Conservation (phyloP, 805 yeast genomes). For the Komagataella phaffii region DNA sequence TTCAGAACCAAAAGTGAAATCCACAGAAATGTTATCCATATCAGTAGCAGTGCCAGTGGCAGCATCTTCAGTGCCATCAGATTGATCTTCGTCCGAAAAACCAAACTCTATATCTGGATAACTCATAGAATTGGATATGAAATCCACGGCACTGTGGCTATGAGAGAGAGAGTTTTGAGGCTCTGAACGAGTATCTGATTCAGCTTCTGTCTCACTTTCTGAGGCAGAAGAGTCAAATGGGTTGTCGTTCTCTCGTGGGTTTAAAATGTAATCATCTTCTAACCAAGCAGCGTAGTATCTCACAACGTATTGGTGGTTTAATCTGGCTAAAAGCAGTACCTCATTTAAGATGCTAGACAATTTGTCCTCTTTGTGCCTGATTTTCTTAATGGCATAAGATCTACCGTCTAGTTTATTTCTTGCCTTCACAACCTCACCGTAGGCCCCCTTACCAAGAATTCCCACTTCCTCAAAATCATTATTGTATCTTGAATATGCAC, state of each 20-base stretch:
- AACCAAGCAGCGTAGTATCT: slow-evolving; percentile 97
- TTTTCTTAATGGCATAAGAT: slow-evolving; percentile 87
- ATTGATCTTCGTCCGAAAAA: slow-evolving; percentile 14
- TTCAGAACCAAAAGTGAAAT: slow-evolving; percentile 3
- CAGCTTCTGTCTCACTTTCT: neutral
- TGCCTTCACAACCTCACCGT: slow-evolving; percentile 97
- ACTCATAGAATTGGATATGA: slow-evolving; percentile 48
- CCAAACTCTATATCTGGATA: slow-evolving; percentile 45
- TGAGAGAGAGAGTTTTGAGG: slow-evolving; percentile 7
- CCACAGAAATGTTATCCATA: slow-evolving; percentile 8
- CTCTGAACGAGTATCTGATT: neutral
- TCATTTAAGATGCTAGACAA: slow-evolving; percentile 77
- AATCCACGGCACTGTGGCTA: slow-evolving; percentile 38
- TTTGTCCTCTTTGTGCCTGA: slow-evolving; percentile 69
- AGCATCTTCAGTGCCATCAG: slow-evolving; percentile 11
- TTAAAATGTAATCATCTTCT: slow-evolving; percentile 42
- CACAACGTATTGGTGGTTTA: slow-evolving; percentile 92
- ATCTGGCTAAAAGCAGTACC: slow-evolving; percentile 80
- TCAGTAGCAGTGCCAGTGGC: slow-evolving; percentile 13
- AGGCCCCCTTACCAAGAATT: slow-evolving; percentile 85
- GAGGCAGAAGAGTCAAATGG: slow-evolving; percentile 3
- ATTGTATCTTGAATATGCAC: slow-evolving; percentile 55
- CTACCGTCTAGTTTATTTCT: slow-evolving; percentile 89
- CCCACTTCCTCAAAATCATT: slow-evolving; percentile 94
- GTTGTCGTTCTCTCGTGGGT: neutral